Base-by-base conservation (phyloP, 179 eudicot genomes). In the Patellifolia procumbens region DNA sequence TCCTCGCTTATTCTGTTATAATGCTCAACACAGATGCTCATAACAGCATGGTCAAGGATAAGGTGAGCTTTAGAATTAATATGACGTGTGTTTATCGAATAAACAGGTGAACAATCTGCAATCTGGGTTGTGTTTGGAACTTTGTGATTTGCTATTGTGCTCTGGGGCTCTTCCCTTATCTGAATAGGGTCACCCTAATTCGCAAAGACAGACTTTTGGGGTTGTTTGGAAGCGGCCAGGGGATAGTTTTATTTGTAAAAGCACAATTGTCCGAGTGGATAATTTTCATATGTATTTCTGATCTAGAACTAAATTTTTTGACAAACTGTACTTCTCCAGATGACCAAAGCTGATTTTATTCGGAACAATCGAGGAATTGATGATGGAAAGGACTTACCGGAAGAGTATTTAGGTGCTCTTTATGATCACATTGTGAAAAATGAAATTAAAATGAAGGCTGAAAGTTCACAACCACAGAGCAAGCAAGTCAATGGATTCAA, bases 11-110 rank as follows among this genome's bases (percentile, higher is more conserved):
- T 89, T 95, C 99, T 64, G 99, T 93, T 37, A 95, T 95, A 81
- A 76, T 95, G 96, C 97, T 95, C 73, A 95, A 95, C 83, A 95
- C 99, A 19, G 98, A 95, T 93, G 99, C 99, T 75, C 99, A 95
- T 78, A 93, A 95, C 81, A 87, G 26, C 78, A 95, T 91, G 99
- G 99, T 95, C 43, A 95, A 95, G 77, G 99, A 95, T 65, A 95
- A 95, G 99, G 99, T 91, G 76, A 80, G 88, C 75, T 79, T 74
- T 58, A 20, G 68, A 55, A 53, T 65, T 24, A 9, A 32, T 26
- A 59, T 70, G 8, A 31, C 29, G 52, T 16, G 0, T 28, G 32
- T 63, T 66, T 62, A n/a, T 58, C 5, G 19, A 13, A 31, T 43
- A 55, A 48, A 35, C 20, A 34, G 19, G 42, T 42, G 48, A 39